phyloP scores from a whole-genome alignment of 1,284 basidiomycete species.

The Flammula alnicola region DNA sequence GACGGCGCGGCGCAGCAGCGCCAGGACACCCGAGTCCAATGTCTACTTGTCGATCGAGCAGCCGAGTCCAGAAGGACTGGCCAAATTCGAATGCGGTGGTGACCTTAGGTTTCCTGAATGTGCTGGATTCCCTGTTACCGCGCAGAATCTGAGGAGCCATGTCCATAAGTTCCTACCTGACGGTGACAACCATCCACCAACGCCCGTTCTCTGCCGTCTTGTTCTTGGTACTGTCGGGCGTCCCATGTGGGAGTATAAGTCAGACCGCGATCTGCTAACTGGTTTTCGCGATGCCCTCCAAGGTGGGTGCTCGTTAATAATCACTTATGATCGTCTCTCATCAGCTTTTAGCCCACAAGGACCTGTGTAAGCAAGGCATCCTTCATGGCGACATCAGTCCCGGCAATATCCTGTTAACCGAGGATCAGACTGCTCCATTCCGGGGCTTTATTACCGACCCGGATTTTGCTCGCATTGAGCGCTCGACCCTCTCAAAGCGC shows the following conservation, averaged over 20 bases:
- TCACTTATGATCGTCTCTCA: too few species aligned
- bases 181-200: neutral
- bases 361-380: neutral
- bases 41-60: constrained; percentile 2
- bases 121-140: too few species aligned
- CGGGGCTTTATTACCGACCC: constrained; percentile 2
- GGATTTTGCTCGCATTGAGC: neutral
- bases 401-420: neutral
- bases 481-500: too few species aligned
- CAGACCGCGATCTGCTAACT: neutral
- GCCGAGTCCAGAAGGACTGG: too few species aligned
- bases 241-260: constrained; percentile 4
- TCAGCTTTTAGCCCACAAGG: neutral
- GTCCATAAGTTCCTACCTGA: too few species aligned
- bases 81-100: too few species aligned
- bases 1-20: constrained; percentile 3
- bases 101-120: too few species aligned
- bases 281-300: constrained; percentile 1
- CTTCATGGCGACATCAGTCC: neutral
- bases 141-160: too few species aligned
- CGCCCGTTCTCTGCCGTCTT: constrained; percentile 3
- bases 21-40: constrained; percentile 6
- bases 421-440: neutral
- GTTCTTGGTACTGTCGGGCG: constrained; percentile 2
- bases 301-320: neutral